Base-by-base conservation (phyloP, 768 basidiomycete species). In the Agrocybe praecox region DNA sequence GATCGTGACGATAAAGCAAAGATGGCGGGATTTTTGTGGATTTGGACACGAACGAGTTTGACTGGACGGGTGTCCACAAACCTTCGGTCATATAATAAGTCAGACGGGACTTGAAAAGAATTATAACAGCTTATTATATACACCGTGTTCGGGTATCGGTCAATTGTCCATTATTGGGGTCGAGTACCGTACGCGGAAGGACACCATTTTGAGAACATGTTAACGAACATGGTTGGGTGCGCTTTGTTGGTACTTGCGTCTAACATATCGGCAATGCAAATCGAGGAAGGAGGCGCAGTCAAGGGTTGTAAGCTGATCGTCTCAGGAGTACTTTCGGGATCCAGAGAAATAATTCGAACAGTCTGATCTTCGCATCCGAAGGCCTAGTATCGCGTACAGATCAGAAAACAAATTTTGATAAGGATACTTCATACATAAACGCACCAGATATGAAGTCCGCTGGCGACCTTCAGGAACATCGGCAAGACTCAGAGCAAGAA, bases 301-400 rank as follows among this genome's bases (percentile, higher is more conserved):
- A 99, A 76, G 0, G 96, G 97, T 80, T 97, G 96, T 57, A 98
- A 77, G 78, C 92, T 94, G 63, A 98, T 94, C 0, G 94, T 96
- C 65, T 96, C 94, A 19, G 98, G 80, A 0, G 97, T 98, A 65
- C 80, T 96, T 59, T 99, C 97, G 1, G 95, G 94, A 69, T 98
- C 97, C 53, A 99, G 78, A 4, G 97, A 98, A 58, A 99, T 92
- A 65, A 99, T 93, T 49, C 96, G 92, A 59, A 99, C 97, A 11
- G 97, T 99, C 67, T 97, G 95, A 64, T 99, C 97, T 70, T 98
- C 97, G 67, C 97, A 99, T 23, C 97, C 97, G 44, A 99, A 96
- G 47, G 97, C 96, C 94, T 97, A 66, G 8, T 57, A 44, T 36
- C 11, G 26, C 23, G 47, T 45, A 56, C 50, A 19, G 12, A 14